Evolutionary conservation across 441 rosid genomes (phyloP), one percentile per base, ranked within the genome.

Genomic region (Populus trichocarpa): DNA sequence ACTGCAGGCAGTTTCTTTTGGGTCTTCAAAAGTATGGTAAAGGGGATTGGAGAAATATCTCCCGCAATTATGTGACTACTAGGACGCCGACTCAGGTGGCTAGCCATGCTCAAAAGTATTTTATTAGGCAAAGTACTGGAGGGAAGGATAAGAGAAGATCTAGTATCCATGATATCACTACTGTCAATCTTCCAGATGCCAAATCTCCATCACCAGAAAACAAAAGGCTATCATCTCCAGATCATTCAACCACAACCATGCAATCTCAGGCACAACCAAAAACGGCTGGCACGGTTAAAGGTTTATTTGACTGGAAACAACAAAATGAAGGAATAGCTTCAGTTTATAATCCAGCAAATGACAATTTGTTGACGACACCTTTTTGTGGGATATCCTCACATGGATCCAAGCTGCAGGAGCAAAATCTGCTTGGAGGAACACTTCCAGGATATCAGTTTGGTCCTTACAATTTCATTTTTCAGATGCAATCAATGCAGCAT

Each of bases 31-130:
- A 91, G 83, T 91, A 92, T 83, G 99, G 99, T n/a, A 95, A 95
- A 86, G 99, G 99, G 28, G 99, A 95, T 79, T 95, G 99, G 99
- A 90, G 99, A 81, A 93, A 92, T 68, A 95, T 95, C 78, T 93
- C 99, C 2, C 89, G 99, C 64, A 85, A 92, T 74, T 93, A 89
- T 26, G 99, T 95, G 85, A 91, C 89, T 1, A 87, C 91, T 28
- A 76, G 98, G 65, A 95, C 99, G 10, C 98, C 99, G 1, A 95
- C 99, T 69, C 98, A 95, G 84, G 99, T 95, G 13, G 99, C 99
- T 2, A 95, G 99, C 77, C 99, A 95, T 79, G 99, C 99, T 76
- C 99, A 93, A 22, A 95, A 95, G 84, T 95, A 92, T 86, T 95
- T 92, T 83, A 92, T 93, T 84, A 74, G 99, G 81, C 99, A 95